Conservation (phyloP, 371 early-diverging fungal genomes). For the Mucor velutinosus region DNA sequence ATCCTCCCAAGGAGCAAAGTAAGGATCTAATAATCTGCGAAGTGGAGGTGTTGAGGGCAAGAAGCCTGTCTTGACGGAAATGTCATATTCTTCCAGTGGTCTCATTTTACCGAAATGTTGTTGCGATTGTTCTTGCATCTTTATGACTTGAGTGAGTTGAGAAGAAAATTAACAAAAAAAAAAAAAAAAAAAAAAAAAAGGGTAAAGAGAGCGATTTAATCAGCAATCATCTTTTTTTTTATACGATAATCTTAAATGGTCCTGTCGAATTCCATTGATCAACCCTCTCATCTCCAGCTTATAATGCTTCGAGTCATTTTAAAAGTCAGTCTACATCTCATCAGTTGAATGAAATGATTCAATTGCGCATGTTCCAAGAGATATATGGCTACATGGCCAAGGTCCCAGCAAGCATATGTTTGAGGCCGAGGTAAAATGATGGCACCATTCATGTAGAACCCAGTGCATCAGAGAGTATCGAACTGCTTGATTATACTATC, state of each 20-base stretch:
- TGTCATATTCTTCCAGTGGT: conserved; percentile 79
- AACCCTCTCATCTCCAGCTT: background rate
- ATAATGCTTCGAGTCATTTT: background rate
- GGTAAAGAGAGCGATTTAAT: background rate
- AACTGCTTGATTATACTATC: background rate
- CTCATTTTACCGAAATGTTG: conserved; percentile 26
- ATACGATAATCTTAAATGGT: background rate
- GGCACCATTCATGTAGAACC: background rate
- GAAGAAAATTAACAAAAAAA: background rate
- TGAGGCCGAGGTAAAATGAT: background rate
- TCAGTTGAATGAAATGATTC: background rate
- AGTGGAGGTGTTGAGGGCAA: conserved; percentile 80
- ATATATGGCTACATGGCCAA: background rate
- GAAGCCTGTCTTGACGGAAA: conserved; percentile 86
- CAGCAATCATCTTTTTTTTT: background rate
- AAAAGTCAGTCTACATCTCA: background rate
- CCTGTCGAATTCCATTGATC: background rate
- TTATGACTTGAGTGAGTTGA: background rate
- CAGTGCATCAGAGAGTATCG: background rate
- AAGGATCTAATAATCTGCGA: conserved; percentile 66
- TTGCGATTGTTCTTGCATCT: conserved; percentile 2
- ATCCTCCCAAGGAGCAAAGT: conserved; percentile 90
- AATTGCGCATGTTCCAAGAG: background rate
- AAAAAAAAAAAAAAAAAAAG: background rate
- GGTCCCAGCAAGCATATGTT: background rate